phyloP scores from a whole-genome alignment of 306 rosid genomes.

The Prosopis cineraria region DNA sequence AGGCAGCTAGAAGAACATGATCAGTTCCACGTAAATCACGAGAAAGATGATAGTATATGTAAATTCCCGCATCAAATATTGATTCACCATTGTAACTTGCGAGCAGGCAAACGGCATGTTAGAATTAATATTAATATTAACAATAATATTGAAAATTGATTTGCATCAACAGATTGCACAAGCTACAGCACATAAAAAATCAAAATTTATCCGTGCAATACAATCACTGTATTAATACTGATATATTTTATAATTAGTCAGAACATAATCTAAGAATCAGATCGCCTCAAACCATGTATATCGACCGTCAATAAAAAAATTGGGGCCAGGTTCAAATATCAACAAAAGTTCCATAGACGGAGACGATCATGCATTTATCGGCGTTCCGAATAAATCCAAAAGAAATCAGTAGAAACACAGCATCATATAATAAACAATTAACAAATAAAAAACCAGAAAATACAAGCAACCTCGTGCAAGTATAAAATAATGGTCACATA shows the following conservation, averaged over 20 bases:
- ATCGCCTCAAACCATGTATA: neutral
- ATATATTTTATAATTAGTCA: neutral
- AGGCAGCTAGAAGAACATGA: neutral
- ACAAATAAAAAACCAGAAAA: neutral
- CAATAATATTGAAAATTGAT: neutral
- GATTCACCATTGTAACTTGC: neutral
- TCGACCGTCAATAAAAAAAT: neutral
- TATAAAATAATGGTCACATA: neutral
- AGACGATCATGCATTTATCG: neutral
- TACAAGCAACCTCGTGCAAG: neutral
- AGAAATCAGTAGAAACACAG: neutral
- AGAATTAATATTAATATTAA: neutral
- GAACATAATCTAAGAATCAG: neutral
- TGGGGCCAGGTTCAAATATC: neutral
- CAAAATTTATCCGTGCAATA: neutral
- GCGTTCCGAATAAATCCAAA: conserved; percentile 12
- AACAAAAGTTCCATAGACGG: neutral
- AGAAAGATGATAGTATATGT: neutral
- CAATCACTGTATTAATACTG: neutral
- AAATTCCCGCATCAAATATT: neutral
- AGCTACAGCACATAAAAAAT: neutral
- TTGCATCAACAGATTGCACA: neutral
- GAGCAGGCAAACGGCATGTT: neutral
- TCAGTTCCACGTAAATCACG: neutral
- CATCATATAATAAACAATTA: neutral